Evolutionary conservation across 345 rosid species (phyloP).

Genomic region (Microcos paniculata): DNA sequence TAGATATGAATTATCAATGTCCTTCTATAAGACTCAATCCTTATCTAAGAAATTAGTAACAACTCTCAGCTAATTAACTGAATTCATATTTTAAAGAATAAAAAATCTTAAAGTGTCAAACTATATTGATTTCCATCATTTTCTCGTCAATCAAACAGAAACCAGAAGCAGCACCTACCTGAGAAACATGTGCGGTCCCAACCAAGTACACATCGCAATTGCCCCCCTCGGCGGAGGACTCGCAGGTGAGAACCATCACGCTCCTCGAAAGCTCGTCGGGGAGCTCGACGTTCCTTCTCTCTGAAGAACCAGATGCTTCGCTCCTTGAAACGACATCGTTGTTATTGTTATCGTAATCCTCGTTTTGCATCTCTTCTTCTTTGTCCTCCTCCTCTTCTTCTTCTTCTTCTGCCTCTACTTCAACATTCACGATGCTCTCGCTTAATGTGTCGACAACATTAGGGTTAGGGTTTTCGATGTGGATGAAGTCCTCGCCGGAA

Average conservation of each 20-base stretch:
- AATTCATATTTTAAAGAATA: not conserved
- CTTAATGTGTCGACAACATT: constrained; percentile 40
- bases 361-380: constrained; percentile 13
- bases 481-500: constrained; percentile 63
- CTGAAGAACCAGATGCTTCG: constrained; percentile 28
- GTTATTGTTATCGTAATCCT: not conserved
- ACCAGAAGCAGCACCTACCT: constrained; percentile 39
- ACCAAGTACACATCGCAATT: constrained; percentile 80
- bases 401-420: constrained; percentile 36
- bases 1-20: not conserved
- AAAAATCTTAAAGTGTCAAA: not conserved
- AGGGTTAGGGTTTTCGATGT: constrained; percentile 65
- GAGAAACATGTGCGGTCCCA: constrained; percentile 93
- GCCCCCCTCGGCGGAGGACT: constrained; percentile 67
- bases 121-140: constrained; percentile 3
- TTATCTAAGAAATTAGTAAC: not conserved
- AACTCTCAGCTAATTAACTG: not conserved
- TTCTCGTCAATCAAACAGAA: constrained; percentile 26
- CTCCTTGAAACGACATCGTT: constrained; percentile 19
- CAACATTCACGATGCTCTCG: constrained; percentile 75
- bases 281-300: constrained; percentile 35
- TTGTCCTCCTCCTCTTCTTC: constrained; percentile 37
- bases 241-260: constrained; percentile 74
- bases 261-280: constrained; percentile 74
- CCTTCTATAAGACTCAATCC: constrained; percentile 4